Base-by-base conservation (phyloP, 2,329 filamentous ascomycete genomes). In the Colletotrichum echinochloae region DNA sequence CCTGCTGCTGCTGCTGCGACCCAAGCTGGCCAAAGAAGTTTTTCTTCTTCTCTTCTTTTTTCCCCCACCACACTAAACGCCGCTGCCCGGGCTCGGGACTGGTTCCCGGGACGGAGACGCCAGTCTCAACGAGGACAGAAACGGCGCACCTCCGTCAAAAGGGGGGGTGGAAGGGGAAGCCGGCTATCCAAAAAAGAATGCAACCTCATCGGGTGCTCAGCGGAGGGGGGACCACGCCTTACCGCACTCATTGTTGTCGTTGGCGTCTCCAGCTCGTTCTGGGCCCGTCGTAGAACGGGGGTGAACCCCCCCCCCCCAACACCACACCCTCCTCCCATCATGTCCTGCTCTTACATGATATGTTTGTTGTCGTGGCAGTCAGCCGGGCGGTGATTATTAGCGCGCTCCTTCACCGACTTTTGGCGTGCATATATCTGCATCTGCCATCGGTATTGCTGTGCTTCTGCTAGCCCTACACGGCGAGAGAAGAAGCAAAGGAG, bases 331-430 rank as follows among this genome's bases (percentile, higher is more conserved):
- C 48, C 60, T 30, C 28, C 48, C 23, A n/a, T 52, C 30, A 12
- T 56, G 44, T 56, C 49, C 56, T 67, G 33, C 55, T 64, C 16
- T 14, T 26, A 60, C 23, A 57, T n/a, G n/a, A n/a, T n/a, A n/a
- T n/a, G n/a, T n/a, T 60, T 59, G 67, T 70, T 63, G 56, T 70
- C 63, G 63, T 70, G 67, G 67, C 67, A 70, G 63, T 57, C 62
- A 55, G 66, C 56, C 66, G 56, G 41, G 66, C 61, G 66, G 57
- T 60, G n/a, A n/a, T n/a, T n/a, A n/a, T n/a, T n/a, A 55, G 54
- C 35, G 48, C 61, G 33, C n/a, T 66, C 63, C 55, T 70, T 70
- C 67, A 70, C 67, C 67, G 67, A 70, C 67, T 70, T 70, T 70
- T 70, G 57, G 51, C 35, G 48, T 67, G 67, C 39, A 44, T 64